Conservation (phyloP, 2,329 filamentous ascomycete species). For the Nothopassalora personata region DNA sequence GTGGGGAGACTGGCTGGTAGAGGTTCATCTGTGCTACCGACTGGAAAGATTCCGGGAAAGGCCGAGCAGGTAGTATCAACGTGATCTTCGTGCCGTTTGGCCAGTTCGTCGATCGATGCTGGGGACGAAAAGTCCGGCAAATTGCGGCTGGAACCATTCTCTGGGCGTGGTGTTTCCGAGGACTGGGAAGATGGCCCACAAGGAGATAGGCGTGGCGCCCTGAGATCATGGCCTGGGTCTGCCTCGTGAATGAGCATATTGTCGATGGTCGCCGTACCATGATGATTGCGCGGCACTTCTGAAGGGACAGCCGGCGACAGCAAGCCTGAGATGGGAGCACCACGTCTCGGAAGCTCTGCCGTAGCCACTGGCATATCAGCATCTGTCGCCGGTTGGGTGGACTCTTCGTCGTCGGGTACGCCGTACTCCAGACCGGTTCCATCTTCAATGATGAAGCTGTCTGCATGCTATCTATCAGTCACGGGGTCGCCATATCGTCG, state of each 20-base stretch:
- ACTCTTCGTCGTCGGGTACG: slow-evolving; percentile 14
- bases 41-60: slow-evolving; percentile 3
- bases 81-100: slow-evolving; percentile 15
- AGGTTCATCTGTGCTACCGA: slow-evolving; percentile 6
- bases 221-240: no score
- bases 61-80: slow-evolving; percentile 1
- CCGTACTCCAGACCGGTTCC: slow-evolving; percentile 18
- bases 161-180: not conserved
- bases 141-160: not conserved
- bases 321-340: slow-evolving; percentile 7
- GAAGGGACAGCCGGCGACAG: not conserved
- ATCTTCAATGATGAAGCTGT: slow-evolving; percentile 21
- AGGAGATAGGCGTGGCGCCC: no score
- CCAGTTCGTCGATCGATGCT: slow-evolving; percentile 18
- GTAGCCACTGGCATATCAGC: not conserved
- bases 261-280: not conserved
- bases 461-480: not conserved
- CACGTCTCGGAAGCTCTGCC: slow-evolving; percentile 4
- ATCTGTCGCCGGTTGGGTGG: not conserved
- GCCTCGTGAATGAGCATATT: not conserved
- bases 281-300: not conserved
- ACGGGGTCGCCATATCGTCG: no score
- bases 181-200: not conserved
- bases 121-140: slow-evolving; percentile 13
- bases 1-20: slow-evolving; percentile 5